Percentiles rank a stretch among this genome's conserved stretches.
phyloP scores from a whole-genome alignment of 306 rosid genomes.

The Dalbergia cochinchinensis region DNA sequence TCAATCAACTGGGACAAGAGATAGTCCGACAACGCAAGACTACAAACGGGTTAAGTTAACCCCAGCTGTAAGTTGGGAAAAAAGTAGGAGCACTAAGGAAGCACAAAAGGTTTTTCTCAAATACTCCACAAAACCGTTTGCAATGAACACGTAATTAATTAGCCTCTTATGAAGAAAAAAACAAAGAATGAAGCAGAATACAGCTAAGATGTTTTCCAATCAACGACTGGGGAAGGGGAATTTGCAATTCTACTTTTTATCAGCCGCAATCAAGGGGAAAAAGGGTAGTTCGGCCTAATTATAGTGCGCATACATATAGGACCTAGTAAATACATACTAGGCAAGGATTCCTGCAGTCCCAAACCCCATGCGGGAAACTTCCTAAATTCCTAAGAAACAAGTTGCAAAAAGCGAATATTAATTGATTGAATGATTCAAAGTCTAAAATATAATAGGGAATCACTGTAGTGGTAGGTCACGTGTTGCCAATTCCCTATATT shows the following conservation, averaged over 20 bases:
- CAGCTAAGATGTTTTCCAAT: not conserved
- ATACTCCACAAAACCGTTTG: too few species aligned
- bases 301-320: not conserved
- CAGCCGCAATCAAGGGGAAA: not conserved
- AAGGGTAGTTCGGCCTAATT: not conserved
- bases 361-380: not conserved
- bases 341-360: not conserved
- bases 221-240: not conserved
- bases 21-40: too few species aligned
- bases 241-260: not conserved
- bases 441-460: too few species aligned
- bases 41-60: too few species aligned
- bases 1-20: too few species aligned
- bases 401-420: not conserved
- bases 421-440: too few species aligned
- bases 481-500: not conserved
- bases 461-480: not conserved
- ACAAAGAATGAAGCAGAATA: not conserved
- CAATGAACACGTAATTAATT: slow-evolving; percentile 1
- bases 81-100: too few species aligned
- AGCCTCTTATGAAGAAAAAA: not conserved
- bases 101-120: too few species aligned
- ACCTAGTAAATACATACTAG: too few species aligned
- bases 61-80: too few species aligned
- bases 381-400: not conserved